phyloP scores from a whole-genome alignment of 2,329 filamentous ascomycete genomes.

The Blastomyces percursus region DNA sequence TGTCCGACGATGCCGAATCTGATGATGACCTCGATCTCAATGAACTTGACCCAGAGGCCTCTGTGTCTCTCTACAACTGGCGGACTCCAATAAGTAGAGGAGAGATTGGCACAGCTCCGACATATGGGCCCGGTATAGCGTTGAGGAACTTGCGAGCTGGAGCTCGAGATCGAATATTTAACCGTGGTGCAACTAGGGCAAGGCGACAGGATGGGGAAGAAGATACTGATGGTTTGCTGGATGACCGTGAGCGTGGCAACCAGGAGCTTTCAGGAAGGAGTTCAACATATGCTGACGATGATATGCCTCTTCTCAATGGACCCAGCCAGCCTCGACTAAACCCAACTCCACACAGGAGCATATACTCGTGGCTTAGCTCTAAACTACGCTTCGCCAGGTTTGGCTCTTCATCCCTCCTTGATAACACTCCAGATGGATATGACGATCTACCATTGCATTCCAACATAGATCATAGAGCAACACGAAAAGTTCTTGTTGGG shows the following conservation, averaged over 20 bases:
- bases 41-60: slow-evolving; percentile 34
- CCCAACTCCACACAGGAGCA: slow-evolving; percentile 25
- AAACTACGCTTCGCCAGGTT: slow-evolving; percentile 57
- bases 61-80: slow-evolving; percentile 16
- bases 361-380: slow-evolving; percentile 40
- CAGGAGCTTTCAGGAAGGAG: slow-evolving; percentile 51
- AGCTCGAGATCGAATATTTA: slow-evolving; percentile 34
- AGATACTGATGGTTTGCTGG: slow-evolving; percentile 56
- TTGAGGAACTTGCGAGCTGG: slow-evolving; percentile 43
- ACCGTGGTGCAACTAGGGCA: slow-evolving; percentile 18
- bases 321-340: slow-evolving; percentile 26
- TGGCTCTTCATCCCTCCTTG: slow-evolving; percentile 34
- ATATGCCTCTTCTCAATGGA: slow-evolving; percentile 58
- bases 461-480: slow-evolving; percentile 36
- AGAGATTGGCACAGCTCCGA: slow-evolving; percentile 13
- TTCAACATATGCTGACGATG: slow-evolving; percentile 51
- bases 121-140: slow-evolving; percentile 33
- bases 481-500: slow-evolving; percentile 66
- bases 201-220: slow-evolving; percentile 44
- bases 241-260: slow-evolving; percentile 47
- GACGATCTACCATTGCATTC: slow-evolving; percentile 24
- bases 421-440: slow-evolving; percentile 13
- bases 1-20: slow-evolving; percentile 21
- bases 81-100: slow-evolving; percentile 9
- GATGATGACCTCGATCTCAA: slow-evolving; percentile 37